Base-by-base conservation (phyloP, 768 basidiomycete genomes). In the Naganishia randhawae region DNA sequence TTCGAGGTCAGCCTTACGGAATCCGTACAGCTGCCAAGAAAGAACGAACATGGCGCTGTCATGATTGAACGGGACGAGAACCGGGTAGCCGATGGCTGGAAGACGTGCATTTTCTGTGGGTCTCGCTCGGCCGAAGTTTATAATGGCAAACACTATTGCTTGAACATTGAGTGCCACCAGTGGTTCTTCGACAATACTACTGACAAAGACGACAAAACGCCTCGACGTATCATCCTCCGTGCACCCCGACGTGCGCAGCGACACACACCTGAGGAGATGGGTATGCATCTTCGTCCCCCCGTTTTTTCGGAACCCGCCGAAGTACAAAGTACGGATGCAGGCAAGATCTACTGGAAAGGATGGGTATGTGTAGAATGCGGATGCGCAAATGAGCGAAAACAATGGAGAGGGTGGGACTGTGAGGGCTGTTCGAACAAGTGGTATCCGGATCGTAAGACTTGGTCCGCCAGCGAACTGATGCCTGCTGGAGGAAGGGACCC, bases 331-430 rank as follows among this genome's bases (percentile, higher is more conserved):
- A 29, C 25, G 1, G 50, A 70, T 5, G 66, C 69, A 14, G 77
- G 77, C 13, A 61, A 66, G 33, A 72, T 75, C 9, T 75, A 63
- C 66, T 78, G 77, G 77, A 51, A 66, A 48, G 77, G 72, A 7
- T 77, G 73, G 74, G 73, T 72, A 22, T 78, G 77, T 42, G 29
- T 65, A 5, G 54, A 70, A 53, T 78, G 77, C 48, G 72, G 73
- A 2, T 68, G 67, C 50, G 76, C 77, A 22, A 68, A 74, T 22
- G 76, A 78, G 53, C 32, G 77, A 33, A 45, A 57, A 22, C 66
- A 68, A 19, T 78, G 77, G 77, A 31, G 54, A 45, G 76, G 72
- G 6, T 78, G 77, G 77, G 69, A 65, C 25, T 78, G 77, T 50
- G 75, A 78, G n/a, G 72, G 68, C 27, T 78, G 77, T 62, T 48